phyloP scores from a whole-genome alignment of 768 basidiomycete genomes.

The Leccinum barrowsii region DNA sequence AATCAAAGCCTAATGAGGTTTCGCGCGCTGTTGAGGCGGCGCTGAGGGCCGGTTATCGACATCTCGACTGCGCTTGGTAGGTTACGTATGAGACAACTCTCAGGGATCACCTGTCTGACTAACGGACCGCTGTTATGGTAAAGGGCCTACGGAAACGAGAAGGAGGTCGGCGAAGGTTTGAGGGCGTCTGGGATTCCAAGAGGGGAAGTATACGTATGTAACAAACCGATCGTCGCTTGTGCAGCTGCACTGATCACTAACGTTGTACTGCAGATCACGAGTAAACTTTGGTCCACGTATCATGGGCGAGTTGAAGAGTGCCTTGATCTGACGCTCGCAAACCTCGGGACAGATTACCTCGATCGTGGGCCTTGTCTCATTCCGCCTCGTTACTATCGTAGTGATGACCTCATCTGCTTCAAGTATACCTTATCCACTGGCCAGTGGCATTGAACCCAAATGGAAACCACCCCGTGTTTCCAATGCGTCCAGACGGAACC shows the following conservation, averaged over 20 bases:
- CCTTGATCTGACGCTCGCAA: slow-evolving; percentile 70
- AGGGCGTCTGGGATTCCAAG: slow-evolving; percentile 72
- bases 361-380: slow-evolving; percentile 53
- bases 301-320: slow-evolving; percentile 70
- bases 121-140: slow-evolving; percentile 8
- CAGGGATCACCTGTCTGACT: slow-evolving; percentile 11
- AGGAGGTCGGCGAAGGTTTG: slow-evolving; percentile 80
- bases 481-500: slow-evolving; percentile 56
- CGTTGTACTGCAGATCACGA: slow-evolving; percentile 51
- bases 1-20: slow-evolving; percentile 71
- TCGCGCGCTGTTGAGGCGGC: slow-evolving; percentile 68
- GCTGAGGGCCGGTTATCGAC: slow-evolving; percentile 74
- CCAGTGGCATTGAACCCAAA: slow-evolving; percentile 71
- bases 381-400: neutral
- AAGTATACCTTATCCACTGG: slow-evolving; percentile 75
- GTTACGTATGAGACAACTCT: slow-evolving; percentile 1
- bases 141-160: slow-evolving; percentile 73
- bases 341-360: slow-evolving; percentile 82
- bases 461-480: slow-evolving; percentile 59
- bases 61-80: slow-evolving; percentile 66
- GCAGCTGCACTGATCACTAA: neutral
- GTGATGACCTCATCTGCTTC: neutral
- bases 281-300: slow-evolving; percentile 66
- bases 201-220: slow-evolving; percentile 62
- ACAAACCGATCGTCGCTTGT: neutral